Percentiles rank a stretch among this genome's conserved stretches.
These are phyloP conservation scores for Gnaphalium uliginosum DNA, from an alignment of 129 eudicot genomes.

Conservation along the genomic window DNA sequence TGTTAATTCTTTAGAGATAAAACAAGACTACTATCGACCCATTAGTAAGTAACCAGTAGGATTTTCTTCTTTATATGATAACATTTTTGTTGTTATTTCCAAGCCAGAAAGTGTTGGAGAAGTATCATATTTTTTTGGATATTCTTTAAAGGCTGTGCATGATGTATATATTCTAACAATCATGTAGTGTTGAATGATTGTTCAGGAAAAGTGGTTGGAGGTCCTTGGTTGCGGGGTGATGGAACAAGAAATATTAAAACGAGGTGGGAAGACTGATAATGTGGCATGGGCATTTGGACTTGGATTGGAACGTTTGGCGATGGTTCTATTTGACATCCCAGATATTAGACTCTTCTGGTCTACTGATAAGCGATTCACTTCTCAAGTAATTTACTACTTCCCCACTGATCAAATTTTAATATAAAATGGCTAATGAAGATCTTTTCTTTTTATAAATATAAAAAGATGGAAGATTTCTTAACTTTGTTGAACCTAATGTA, in stretches of 20 bases:
- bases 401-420: neutral
- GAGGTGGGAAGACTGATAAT: slow-evolving; percentile 64
- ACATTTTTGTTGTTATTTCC: neutral
- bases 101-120: neutral
- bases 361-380: slow-evolving; percentile 79
- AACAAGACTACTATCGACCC: neutral
- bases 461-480: neutral
- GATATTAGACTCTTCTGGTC: slow-evolving; percentile 95
- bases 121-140: too few species aligned
- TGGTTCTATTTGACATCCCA: slow-evolving; percentile 87
- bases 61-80: too few species aligned
- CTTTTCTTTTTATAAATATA: neutral
- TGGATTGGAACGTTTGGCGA: slow-evolving; percentile 93
- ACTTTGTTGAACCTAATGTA: slow-evolving; percentile 11
- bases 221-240: slow-evolving; percentile 97
- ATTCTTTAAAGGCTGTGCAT: neutral
- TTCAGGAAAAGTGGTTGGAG: slow-evolving; percentile 92
- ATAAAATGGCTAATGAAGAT: neutral
- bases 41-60: too few species aligned
- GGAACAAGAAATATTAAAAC: slow-evolving; percentile 87
- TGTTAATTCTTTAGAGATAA: neutral
- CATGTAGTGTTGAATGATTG: slow-evolving; percentile 8
- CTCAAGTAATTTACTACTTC: slow-evolving; percentile 57
- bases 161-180: neutral
- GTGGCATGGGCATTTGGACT: slow-evolving; percentile 99